A percentile compares a stretch with the other conserved stretches of the same genome.
These are phyloP conservation scores for Cyclotella choctawhatcheeana DNA, from an alignment of 108 stramenopile species.

Conservation along the genomic window DNA sequence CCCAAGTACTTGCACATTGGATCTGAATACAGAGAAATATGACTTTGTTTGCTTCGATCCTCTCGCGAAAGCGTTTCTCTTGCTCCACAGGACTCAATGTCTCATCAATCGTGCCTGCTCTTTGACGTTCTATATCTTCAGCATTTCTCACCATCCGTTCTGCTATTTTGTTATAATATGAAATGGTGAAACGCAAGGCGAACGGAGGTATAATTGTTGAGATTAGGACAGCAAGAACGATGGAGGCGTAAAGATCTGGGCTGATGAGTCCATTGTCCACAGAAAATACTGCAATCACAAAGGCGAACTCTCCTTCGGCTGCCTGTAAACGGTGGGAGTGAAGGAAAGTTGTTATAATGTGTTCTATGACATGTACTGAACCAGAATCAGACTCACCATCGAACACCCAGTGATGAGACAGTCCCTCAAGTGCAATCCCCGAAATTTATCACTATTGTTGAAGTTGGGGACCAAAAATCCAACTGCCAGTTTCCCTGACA, in stretches of 20 bases:
- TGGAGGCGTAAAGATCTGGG: slow-evolving; percentile 67
- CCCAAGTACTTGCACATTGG: slow-evolving; percentile 73
- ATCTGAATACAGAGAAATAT: slow-evolving; percentile 80
- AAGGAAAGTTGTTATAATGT: too few species aligned
- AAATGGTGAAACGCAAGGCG: slow-evolving; percentile 72
- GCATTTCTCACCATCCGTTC: slow-evolving; percentile 43
- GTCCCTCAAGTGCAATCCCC: slow-evolving; percentile 62
- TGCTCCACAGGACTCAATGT: slow-evolving; percentile 57
- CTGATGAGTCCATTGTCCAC: slow-evolving; percentile 58
- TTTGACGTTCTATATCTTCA: slow-evolving; percentile 27
- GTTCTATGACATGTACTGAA: too few species aligned
- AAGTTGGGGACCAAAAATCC: slow-evolving; percentile 87
- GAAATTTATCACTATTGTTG: slow-evolving; percentile 55
- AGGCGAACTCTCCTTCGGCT: slow-evolving; percentile 83
- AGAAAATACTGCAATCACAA: slow-evolving; percentile 81
- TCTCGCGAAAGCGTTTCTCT: slow-evolving; percentile 33
- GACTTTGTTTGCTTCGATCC: slow-evolving; percentile 47
- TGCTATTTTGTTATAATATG: slow-evolving; percentile 69
- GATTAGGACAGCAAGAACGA: slow-evolving; percentile 74
- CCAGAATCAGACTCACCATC: too few species aligned
- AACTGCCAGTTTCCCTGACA: slow-evolving; percentile 74
- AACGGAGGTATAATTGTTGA: slow-evolving; percentile 83
- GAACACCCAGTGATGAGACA: slow-evolving; percentile 72
- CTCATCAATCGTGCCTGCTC: slow-evolving; percentile 14
- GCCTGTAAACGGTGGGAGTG: slow-evolving; percentile 39